A percentile compares a stretch with the other conserved stretches of the same genome.
phyloP scores from a whole-genome alignment of 768 basidiomycete genomes.

The Suillus occidentalis region DNA sequence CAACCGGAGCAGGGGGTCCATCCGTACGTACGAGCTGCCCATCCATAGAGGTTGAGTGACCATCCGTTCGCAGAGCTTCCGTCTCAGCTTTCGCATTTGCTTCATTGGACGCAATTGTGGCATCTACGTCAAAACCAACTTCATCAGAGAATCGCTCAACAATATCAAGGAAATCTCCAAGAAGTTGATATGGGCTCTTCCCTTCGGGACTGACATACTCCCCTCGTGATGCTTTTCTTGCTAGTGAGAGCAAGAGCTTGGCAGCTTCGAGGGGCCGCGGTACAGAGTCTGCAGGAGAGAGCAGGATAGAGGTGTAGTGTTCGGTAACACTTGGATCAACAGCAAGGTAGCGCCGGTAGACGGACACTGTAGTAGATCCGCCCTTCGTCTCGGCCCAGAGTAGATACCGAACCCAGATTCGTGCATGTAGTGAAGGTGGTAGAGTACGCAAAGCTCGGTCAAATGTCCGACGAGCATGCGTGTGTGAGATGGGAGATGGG shows the following conservation, averaged over 20 bases:
- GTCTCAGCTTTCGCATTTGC: constrained; percentile 49
- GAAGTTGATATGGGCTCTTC: constrained; percentile 93
- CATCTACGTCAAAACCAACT: constrained; percentile 84
- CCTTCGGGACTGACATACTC: constrained; percentile 86
- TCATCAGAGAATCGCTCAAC: constrained; percentile 90
- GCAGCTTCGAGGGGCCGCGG: constrained; percentile 91
- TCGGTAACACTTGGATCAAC: constrained; percentile 83
- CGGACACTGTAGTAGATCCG: constrained; percentile 70
- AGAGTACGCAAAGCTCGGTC: constrained; percentile 93
- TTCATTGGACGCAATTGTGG: constrained; percentile 60
- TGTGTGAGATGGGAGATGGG: constrained; percentile 78
- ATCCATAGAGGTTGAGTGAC: too few species aligned
- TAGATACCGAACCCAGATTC: constrained; percentile 92
- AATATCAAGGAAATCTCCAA: constrained; percentile 90
- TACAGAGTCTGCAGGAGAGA: constrained; percentile 54
- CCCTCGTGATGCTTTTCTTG: constrained; percentile 80
- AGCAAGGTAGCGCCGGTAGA: constrained; percentile 88
- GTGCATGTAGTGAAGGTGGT: constrained; percentile 86
- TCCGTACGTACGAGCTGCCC: constrained; percentile 69
- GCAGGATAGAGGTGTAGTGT: constrained; percentile 68
- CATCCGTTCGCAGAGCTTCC: constrained; percentile 32
- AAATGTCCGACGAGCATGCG: constrained; percentile 91
- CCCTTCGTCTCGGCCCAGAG: constrained; percentile 87
- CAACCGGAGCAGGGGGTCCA: constrained; percentile 58
- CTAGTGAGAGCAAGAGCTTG: constrained; percentile 82